Evolutionary conservation across 1,284 basidiomycete genomes (phyloP), one percentile per base, ranked within the genome.

Genomic region (Schizophyllum commune): DNA sequence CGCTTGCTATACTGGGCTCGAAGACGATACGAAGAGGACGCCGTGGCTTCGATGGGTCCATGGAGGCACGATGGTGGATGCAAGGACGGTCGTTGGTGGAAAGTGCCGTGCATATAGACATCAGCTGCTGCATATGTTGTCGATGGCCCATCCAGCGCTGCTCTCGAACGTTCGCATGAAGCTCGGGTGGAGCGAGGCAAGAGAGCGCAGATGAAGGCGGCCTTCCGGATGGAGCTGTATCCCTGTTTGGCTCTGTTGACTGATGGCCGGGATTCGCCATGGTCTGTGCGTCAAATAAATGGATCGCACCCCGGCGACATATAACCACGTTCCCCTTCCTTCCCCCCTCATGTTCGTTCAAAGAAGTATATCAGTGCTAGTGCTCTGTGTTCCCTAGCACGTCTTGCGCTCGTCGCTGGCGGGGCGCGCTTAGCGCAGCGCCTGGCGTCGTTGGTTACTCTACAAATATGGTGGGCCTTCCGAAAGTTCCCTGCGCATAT

Each of bases 351-450:
- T 65, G 67, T 69, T 66, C 65, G 66, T 72, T 56, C 62, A 58
- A 51, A 72, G 68, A 77, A 77, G 75, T 72, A 75, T 73, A 73
- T 75, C 63, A 58, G 62, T 66, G 62, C 61, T 67, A 60, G 71
- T 73, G 71, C 65, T 71, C 65, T 63, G 71, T 58, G 77, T 73
- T 64, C 77, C 81, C 77, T 78, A 81, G 77, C 79, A 72, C 72
- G 70, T 68, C 73, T 72, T 73, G 75, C 74, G 72, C 66, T 66
- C 62, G 69, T 75, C 73, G 76, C 73, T 75, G 80, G 77, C 77
- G 39, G 78, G 77, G 78, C 72, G 72, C 62, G 61, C 64, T 65
- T 68, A 72, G 71, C 72, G 65, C 72, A 72, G 73, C 75, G 75
- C 74, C 73, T 68, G 68, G 68, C 69, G 69, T 71, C 67, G 66